A percentile compares a stretch with the other conserved stretches of the same genome.
phyloP scores from a whole-genome alignment of 2,329 filamentous ascomycete species.

The Plenodomus biglobosus region DNA sequence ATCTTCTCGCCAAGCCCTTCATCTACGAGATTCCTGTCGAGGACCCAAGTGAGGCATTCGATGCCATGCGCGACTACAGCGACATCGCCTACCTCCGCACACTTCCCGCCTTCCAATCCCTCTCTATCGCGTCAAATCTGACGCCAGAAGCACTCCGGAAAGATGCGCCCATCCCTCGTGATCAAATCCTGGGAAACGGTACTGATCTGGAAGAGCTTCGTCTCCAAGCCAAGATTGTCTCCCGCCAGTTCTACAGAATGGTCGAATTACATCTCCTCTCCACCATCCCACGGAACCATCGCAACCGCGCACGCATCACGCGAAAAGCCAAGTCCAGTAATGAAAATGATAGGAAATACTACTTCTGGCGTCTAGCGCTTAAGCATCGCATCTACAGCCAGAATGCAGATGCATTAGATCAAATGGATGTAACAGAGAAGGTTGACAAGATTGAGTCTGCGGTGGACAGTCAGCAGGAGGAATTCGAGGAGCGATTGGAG shows the following conservation, averaged over 20 bases:
- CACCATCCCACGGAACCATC: slow-evolving; percentile 55
- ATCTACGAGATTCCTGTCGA: slow-evolving; percentile 88
- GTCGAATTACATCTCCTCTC: slow-evolving; percentile 73
- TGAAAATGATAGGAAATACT: slow-evolving; percentile 63
- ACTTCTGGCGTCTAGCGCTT: slow-evolving; percentile 72
- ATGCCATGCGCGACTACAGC: slow-evolving; percentile 74
- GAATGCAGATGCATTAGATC: slow-evolving; percentile 69
- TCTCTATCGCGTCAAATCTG: slow-evolving; percentile 56
- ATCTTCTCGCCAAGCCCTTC: slow-evolving; percentile 66
- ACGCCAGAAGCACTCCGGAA: slow-evolving; percentile 55
- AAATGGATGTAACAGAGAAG: slow-evolving; percentile 64
- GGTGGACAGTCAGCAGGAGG: slow-evolving; percentile 66
- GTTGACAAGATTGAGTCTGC: slow-evolving; percentile 73
- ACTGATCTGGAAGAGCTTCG: slow-evolving; percentile 60
- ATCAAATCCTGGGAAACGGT: slow-evolving; percentile 59
- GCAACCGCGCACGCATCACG: slow-evolving; percentile 49
- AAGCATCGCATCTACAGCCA: slow-evolving; percentile 77
- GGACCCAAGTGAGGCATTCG: slow-evolving; percentile 86
- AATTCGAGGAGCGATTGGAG: slow-evolving; percentile 69
- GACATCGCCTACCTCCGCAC: slow-evolving; percentile 68
- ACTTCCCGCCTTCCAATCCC: slow-evolving; percentile 58
- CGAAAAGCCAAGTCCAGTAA: slow-evolving; percentile 52
- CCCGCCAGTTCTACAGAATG: slow-evolving; percentile 73
- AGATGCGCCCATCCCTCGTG: slow-evolving; percentile 52
- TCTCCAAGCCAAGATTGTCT: slow-evolving; percentile 67